A percentile compares a stretch with the other conserved stretches of the same genome.
phyloP scores from a whole-genome alignment of 441 rosid species.

The Lepidium campestre region DNA sequence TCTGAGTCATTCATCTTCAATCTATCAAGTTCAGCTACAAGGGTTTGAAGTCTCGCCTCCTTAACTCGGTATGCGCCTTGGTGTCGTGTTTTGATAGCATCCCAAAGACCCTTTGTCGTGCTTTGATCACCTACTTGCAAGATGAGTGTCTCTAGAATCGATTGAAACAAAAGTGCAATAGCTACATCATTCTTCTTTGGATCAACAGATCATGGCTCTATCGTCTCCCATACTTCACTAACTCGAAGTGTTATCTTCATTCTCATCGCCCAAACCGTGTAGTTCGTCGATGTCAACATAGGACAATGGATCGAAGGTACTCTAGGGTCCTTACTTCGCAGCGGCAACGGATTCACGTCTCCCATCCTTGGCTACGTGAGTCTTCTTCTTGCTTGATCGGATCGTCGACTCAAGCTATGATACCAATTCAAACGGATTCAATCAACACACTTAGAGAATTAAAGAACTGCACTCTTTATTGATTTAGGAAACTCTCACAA shows the following conservation, averaged over 20 bases:
- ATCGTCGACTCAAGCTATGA: too few relatives aligned
- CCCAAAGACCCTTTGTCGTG: background rate
- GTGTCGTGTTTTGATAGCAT: background rate
- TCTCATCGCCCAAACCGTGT: background rate
- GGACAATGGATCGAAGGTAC: too few relatives aligned
- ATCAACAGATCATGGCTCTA: background rate
- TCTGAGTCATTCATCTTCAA: background rate
- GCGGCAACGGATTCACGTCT: too few relatives aligned
- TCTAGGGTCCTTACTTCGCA: too few relatives aligned
- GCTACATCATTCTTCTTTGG: background rate
- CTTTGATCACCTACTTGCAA: background rate
- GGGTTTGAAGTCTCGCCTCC: background rate
- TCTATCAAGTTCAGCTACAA: background rate
- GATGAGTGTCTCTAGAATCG: background rate
- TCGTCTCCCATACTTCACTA: background rate
- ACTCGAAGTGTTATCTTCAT: background rate
- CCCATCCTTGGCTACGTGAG: too few relatives aligned
- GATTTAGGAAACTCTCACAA: too few relatives aligned
- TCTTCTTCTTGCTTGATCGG: too few relatives aligned
- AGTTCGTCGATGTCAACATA: background rate
- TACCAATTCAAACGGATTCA: too few relatives aligned
- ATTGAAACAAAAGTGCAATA: background rate
- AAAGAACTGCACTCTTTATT: too few relatives aligned
- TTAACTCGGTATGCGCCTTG: background rate
- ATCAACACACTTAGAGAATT: too few relatives aligned